Conservation (phyloP, 2,329 filamentous ascomycete species). For the Neonectria sp. region DNA sequence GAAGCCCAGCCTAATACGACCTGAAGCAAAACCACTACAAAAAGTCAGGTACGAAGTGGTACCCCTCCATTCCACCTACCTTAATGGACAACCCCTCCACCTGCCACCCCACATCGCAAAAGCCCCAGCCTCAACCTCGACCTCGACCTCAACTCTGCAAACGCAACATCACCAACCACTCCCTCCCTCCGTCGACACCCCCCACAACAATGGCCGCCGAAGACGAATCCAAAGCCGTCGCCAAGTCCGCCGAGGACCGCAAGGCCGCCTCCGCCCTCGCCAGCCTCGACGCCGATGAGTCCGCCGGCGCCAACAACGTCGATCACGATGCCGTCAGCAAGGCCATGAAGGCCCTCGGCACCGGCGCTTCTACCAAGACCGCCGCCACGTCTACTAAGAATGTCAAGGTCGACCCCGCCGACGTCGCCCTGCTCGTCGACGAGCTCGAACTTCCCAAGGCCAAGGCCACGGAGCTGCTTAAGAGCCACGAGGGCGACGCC, state of each 20-base stretch:
- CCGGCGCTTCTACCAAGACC: conserved; percentile 41
- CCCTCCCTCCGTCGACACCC: not conserved
- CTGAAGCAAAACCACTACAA: too few relatives aligned
- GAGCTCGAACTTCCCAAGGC: conserved; percentile 80
- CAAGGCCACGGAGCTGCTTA: conserved; percentile 83
- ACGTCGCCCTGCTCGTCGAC: conserved; percentile 79
- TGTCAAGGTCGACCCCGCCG: conserved; percentile 81
- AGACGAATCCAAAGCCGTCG: conserved; percentile 65
- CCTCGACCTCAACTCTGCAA: conserved; percentile 67
- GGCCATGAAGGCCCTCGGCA: conserved; percentile 76
- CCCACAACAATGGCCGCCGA: conserved; percentile 70
- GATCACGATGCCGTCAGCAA: conserved; percentile 80
- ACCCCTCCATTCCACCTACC: not conserved
- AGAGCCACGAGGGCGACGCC: conserved; percentile 78
- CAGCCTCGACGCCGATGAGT: conserved; percentile 72
- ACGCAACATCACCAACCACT: conserved; percentile 6
- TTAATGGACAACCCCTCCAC: conserved; percentile 10
- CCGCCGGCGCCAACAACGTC: conserved; percentile 66
- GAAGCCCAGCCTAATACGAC: too few relatives aligned
- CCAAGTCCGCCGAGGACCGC: conserved; percentile 81
- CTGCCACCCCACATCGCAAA: conserved; percentile 10
- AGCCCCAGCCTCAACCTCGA: conserved; percentile 75
- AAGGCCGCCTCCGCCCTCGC: conserved; percentile 83
- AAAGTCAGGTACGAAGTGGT: not conserved
- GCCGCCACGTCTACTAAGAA: conserved; percentile 63